These are phyloP conservation scores for Suillus americanus DNA, from an alignment of 768 basidiomycete genomes.

Conservation along the genomic window DNA sequence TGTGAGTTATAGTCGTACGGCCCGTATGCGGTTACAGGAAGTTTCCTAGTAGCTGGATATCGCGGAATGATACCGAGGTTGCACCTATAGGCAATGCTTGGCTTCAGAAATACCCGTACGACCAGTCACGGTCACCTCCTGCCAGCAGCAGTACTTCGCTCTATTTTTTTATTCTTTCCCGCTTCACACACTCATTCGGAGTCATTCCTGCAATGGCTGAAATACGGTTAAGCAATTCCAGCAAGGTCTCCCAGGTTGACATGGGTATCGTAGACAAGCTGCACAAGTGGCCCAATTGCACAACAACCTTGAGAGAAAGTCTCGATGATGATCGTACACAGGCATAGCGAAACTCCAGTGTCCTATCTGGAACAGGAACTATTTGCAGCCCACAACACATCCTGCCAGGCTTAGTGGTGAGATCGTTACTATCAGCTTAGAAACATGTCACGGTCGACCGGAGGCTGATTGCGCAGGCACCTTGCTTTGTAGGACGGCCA, in stretches of 20 bases:
- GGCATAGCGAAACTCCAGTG: not conserved
- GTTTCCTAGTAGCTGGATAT: not conserved
- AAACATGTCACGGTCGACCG: not conserved
- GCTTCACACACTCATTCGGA: constrained; percentile 8
- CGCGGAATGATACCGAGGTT: not conserved
- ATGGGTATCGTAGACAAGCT: not conserved
- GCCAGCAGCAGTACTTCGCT: not conserved
- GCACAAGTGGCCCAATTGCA: not conserved
- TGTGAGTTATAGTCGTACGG: not conserved
- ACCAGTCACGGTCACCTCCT: not conserved
- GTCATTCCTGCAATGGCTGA: constrained; percentile 16
- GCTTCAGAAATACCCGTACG: not conserved
- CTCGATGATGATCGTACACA: not conserved
- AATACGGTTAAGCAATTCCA: constrained; percentile 14
- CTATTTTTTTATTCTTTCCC: not conserved
- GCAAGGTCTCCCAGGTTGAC: not conserved
- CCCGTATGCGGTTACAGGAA: not conserved
- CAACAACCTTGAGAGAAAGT: not conserved
- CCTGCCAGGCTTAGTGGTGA: not conserved
- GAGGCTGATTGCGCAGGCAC: not conserved
- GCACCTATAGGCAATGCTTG: not conserved
- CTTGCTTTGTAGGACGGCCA: not conserved
- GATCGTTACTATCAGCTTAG: not conserved
- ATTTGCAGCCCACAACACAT: not conserved
- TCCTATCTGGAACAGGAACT: not conserved